Percentiles rank a stretch among this genome's conserved stretches.
phyloP scores from a whole-genome alignment of 805 yeast genomes.

The Nakazawaea pomicola region DNA sequence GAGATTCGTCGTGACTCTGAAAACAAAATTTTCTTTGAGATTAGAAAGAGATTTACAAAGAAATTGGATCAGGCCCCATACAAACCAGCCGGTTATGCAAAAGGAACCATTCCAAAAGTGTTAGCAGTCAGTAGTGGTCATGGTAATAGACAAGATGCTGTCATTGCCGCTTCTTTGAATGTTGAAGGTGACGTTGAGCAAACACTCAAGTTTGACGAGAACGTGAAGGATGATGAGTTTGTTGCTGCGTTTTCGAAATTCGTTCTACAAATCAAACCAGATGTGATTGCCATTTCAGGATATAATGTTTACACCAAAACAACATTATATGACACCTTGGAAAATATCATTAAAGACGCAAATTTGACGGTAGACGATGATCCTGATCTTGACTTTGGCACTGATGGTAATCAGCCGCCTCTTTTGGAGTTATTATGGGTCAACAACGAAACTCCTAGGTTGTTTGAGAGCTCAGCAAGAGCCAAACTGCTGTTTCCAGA shows the following conservation, averaged over 20 bases:
- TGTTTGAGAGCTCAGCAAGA: conserved; percentile 74
- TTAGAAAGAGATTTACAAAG: conserved; percentile 63
- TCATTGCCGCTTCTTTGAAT: conserved; percentile 72
- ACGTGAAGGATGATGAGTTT: conserved; percentile 63
- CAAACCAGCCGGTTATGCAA: conserved; percentile 70
- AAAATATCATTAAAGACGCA: conserved; percentile 51
- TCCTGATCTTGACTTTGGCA: conserved; percentile 28
- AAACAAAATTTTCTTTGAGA: conserved; percentile 58
- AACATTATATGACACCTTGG: conserved; percentile 48
- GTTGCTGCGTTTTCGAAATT: conserved; percentile 55
- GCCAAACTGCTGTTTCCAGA: conserved; percentile 80
- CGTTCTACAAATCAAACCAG: conserved; percentile 68
- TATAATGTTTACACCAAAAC: conserved; percentile 66
- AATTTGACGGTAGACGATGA: conserved; percentile 49
- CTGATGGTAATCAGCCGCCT: conserved; percentile 38
- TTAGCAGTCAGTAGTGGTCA: conserved; percentile 81
- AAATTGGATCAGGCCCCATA: conserved; percentile 92
- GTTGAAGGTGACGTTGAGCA: conserved; percentile 78
- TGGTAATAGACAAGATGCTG: conserved; percentile 82
- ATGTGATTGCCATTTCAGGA: conserved; percentile 87
- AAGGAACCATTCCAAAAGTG: conserved; percentile 82
- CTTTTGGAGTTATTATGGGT: conserved; percentile 72
- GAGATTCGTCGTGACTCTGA: conserved; percentile 74
- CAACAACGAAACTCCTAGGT: conserved; percentile 88
- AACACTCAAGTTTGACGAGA: conserved; percentile 70